Evolutionary conservation across 805 yeast genomes (phyloP).

Genomic region (Suhomyces sp.): DNA sequence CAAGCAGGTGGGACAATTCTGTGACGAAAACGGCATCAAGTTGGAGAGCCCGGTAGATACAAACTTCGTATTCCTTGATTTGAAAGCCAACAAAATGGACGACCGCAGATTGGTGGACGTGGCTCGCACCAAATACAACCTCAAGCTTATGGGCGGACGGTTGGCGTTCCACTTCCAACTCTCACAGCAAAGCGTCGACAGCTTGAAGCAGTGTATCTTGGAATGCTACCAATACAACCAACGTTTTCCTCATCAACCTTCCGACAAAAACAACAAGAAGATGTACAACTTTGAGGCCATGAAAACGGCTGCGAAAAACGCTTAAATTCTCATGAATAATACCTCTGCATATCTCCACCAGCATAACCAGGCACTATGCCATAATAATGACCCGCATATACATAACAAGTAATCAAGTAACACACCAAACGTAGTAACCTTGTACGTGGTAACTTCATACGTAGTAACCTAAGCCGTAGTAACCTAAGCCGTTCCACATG

Average conservation of each 20-base stretch:
- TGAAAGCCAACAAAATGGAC: conserved; percentile 50
- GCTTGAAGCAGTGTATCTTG: conserved; percentile 47
- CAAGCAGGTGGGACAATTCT: conserved; percentile 50
- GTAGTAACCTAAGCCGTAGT: no score
- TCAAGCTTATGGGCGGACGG: conserved; percentile 69
- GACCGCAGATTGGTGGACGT: conserved; percentile 50
- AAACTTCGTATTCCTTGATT: conserved; percentile 77
- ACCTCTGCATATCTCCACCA: not conserved
- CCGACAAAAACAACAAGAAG: conserved; percentile 8
- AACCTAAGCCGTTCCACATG: not conserved
- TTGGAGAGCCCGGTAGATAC: conserved; percentile 78
- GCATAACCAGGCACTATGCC: not conserved
- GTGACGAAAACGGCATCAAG: conserved; percentile 49
- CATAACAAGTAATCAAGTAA: not conserved
- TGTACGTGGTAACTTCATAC: no score
- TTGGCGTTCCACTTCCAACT: conserved; percentile 70
- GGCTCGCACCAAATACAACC: conserved; percentile 52
- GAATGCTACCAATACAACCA: conserved; percentile 40
- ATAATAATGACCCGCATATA: not conserved
- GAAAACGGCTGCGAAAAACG: not conserved
- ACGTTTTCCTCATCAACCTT: conserved; percentile 8
- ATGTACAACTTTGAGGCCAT: conserved; percentile 13
- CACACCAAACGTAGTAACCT: not conserved
- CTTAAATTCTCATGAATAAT: not conserved
- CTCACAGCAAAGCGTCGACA: conserved; percentile 29